phyloP scores from a whole-genome alignment of 352 stramenopile genomes.

The Pythium volutum region DNA sequence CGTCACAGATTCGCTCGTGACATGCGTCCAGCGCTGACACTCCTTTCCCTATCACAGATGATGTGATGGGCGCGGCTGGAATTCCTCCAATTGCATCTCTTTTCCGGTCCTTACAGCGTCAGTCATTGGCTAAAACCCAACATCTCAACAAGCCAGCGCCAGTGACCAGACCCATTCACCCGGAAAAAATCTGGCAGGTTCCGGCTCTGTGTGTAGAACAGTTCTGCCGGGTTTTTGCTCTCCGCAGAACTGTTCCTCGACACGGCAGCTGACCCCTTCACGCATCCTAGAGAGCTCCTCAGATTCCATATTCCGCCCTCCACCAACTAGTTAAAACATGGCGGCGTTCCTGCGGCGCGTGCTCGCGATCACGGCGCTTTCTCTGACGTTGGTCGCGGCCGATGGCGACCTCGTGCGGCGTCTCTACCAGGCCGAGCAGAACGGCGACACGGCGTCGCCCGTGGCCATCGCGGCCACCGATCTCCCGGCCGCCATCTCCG shows the following conservation, averaged over 20 bases:
- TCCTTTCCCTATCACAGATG: neutral
- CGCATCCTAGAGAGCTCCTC: neutral
- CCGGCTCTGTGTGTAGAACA: neutral
- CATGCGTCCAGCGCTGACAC: neutral
- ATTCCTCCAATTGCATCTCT: neutral
- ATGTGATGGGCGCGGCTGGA: neutral
- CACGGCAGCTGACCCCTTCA: no score
- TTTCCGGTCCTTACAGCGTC: no score
- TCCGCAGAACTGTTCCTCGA: neutral
- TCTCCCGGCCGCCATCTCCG: slow-evolving; percentile 32
- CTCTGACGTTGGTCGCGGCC: slow-evolving; percentile 3
- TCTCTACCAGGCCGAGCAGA: slow-evolving; percentile 41
- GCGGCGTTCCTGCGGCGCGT: neutral
- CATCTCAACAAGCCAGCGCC: neutral
- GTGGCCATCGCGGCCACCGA: slow-evolving; percentile 34
- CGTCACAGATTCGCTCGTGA: neutral
- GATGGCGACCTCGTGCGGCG: slow-evolving; percentile 51
- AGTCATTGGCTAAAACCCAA: neutral
- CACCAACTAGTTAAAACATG: neutral
- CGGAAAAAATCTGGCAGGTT: neutral
- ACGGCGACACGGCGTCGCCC: slow-evolving; percentile 21
- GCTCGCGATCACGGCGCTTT: neutral
- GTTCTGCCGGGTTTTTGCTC: neutral
- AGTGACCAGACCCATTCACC: no score
- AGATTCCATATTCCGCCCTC: neutral